These are phyloP conservation scores for Cucurbita ficifolia DNA, from an alignment of 306 rosid species.

Conservation along the genomic window DNA sequence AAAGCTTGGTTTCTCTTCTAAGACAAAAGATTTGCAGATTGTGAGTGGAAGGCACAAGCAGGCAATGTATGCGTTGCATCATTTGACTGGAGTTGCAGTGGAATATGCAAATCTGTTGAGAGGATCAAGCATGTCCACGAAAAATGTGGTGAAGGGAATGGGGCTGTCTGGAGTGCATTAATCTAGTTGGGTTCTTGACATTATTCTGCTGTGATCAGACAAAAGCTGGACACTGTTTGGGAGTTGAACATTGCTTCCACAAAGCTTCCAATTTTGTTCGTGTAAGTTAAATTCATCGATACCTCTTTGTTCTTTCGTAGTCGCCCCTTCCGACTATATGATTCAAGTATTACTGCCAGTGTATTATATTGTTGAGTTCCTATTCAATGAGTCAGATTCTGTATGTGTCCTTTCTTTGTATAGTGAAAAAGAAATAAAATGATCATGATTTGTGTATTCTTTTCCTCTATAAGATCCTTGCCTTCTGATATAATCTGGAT, in stretches of 20 bases:
- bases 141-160: constrained; percentile 92
- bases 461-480: background rate
- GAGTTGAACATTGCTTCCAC: background rate
- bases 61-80: constrained; percentile 86
- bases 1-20: background rate
- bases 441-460: background rate
- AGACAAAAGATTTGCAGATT: constrained; percentile 31
- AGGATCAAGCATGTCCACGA: constrained; percentile 77
- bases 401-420: constrained; percentile 3
- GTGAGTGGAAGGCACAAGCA: constrained; percentile 98
- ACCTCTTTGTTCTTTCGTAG: background rate
- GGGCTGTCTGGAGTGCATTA: constrained; percentile 73
- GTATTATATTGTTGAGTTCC: background rate
- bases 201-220: background rate
- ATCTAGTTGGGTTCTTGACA: constrained; percentile 14
- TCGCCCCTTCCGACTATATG: background rate
- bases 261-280: background rate
- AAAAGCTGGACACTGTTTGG: background rate
- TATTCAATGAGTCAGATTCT: background rate
- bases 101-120: constrained; percentile 97
- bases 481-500: background rate
- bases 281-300: background rate
- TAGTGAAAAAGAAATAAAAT: background rate
- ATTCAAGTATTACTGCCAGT: background rate
- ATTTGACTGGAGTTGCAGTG: constrained; percentile 99